phyloP scores from a whole-genome alignment of 1,284 basidiomycete species.

The Fomitopsis betulina region DNA sequence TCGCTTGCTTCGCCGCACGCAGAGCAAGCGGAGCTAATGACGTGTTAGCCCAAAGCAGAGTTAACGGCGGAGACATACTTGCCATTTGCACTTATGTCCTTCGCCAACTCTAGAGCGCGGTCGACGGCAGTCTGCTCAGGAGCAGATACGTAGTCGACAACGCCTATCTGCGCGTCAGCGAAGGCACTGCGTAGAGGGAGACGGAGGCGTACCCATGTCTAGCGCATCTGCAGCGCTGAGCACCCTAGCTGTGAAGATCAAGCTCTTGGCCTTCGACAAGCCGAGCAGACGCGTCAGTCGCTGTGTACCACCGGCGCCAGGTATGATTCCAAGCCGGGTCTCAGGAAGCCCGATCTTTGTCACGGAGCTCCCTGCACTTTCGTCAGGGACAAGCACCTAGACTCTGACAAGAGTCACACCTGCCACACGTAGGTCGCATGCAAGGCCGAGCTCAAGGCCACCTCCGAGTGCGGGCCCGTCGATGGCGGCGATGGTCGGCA shows the following conservation, averaged over 20 bases:
- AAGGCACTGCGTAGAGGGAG: too few species aligned
- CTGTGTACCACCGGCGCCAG: constrained; percentile 94
- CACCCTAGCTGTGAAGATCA: constrained; percentile 77
- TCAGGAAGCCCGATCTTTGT: constrained; percentile 84
- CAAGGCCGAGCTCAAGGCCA: constrained; percentile 82
- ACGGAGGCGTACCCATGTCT: constrained; percentile 56
- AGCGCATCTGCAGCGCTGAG: constrained; percentile 68
- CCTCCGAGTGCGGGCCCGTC: constrained; percentile 93
- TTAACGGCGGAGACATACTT: constrained; percentile 12
- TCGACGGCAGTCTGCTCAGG: constrained; percentile 57
- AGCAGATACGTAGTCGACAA: constrained; percentile 75
- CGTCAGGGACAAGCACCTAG: not conserved
- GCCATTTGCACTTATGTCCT: constrained; percentile 71
- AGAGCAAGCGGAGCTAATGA: constrained; percentile 80
- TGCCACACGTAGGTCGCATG: constrained; percentile 86
- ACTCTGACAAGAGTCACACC: constrained; percentile 37
- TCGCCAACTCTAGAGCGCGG: constrained; percentile 59
- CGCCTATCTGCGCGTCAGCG: constrained; percentile 40
- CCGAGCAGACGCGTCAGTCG: constrained; percentile 82
- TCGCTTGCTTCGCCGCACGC: constrained; percentile 84
- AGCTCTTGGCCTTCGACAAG: constrained; percentile 79
- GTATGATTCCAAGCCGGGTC: constrained; percentile 87
- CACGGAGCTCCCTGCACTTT: constrained; percentile 43
- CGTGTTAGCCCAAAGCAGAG: not conserved
- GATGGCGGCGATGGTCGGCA: constrained; percentile 90